Base-by-base conservation (phyloP, 73 alveolate genomes). In the Paramecium tetraurelia region DNA sequence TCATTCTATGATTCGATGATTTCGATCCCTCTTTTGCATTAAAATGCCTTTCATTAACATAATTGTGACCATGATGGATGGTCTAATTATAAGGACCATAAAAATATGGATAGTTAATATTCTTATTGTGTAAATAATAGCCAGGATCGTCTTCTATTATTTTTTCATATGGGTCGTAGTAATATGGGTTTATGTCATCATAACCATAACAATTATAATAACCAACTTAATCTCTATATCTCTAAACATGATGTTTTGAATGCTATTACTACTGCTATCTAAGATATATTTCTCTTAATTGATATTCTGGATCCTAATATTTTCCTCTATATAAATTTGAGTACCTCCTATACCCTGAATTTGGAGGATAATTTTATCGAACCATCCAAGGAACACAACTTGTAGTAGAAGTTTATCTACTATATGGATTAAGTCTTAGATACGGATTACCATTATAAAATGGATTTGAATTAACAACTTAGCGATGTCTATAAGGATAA, bases 291-390 rank as follows among this genome's bases (percentile, higher is more conserved):
- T 80, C 90, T 80, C 46, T 80, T 22, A 80, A 43, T 4, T 40
- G 75, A 21, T 80, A 46, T 11, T 80, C 71, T 10, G 90, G 90
- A 80, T 80, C 43, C 11, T 29, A 38, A 80, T 80, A 80, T 43
- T 41, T 80, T 43, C 90, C 90, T 24, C 46, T 80, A 24, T 80
- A 80, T 31, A 63, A 59, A 44, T 80, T 24, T 12, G 46, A 38
- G 22, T 40, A 10, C 22, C 75, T 46, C 7, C 72, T 76, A 11
- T 24, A 41, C 3, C 75, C 90, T 14, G 90, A 20, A 18, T 72
- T 12, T 0, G 59, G 40, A 44, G 31, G 31, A 46, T 40, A 80
- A 44, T 29, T 35, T 53, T 53, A 53, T 80, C 76, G 10, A 7
- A 21, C 70, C 48, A 33, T 46, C 43, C 57, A 41, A 24, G 90